A percentile compares a stretch with the other conserved stretches of the same genome.
Evolutionary conservation across 2,329 filamentous ascomycete species (phyloP).

Genomic region (Xylaria hypoxylon): DNA sequence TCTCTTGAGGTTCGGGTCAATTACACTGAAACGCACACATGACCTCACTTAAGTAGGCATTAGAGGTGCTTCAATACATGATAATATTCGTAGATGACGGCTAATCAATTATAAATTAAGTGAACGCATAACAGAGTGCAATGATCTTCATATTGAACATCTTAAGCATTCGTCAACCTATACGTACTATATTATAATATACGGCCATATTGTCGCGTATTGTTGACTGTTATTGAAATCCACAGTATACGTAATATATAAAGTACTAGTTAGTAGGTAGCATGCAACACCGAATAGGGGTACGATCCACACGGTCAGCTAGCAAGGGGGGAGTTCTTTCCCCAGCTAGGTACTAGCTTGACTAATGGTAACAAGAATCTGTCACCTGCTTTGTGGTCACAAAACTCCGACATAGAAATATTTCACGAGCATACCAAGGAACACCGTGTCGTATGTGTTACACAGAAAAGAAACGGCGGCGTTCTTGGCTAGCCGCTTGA

Average conservation of each 20-base stretch:
- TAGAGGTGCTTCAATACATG: no score
- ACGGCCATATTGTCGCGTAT: not conserved
- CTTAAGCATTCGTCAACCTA: not conserved
- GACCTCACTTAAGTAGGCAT: not conserved
- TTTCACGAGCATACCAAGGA: not conserved
- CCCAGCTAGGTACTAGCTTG: not conserved
- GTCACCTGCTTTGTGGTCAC: not conserved
- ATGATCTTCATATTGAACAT: constrained; percentile 7
- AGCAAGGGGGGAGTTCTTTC: not conserved
- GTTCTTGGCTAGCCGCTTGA: not conserved
- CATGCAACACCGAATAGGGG: no score
- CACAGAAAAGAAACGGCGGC: constrained; percentile 24
- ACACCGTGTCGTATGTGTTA: constrained; percentile 1
- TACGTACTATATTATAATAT: not conserved
- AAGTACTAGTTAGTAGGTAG: no score
- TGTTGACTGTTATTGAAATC: not conserved
- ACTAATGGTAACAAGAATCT: constrained; percentile 5
- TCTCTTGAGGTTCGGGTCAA: no score
- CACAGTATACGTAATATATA: not conserved
- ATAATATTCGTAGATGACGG: not conserved
- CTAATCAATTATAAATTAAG: not conserved
- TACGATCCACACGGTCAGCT: no score
- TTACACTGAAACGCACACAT: not conserved
- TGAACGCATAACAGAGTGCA: not conserved
- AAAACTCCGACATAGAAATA: constrained; percentile 7